Evolutionary conservation across 441 rosid genomes (phyloP).

Genomic region (Mallotus japonicus): DNA sequence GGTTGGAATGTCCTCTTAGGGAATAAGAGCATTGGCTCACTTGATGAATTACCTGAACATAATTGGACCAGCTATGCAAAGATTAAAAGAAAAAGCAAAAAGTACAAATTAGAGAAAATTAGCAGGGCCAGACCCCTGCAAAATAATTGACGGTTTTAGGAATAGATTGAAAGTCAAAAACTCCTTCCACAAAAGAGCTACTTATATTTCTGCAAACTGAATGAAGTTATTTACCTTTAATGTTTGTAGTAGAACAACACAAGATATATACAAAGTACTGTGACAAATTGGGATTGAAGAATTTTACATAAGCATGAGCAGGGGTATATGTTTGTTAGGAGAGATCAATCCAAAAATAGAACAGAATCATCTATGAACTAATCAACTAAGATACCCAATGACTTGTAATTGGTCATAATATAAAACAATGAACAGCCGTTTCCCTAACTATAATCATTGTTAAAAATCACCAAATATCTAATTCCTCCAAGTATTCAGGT

Average conservation of each 20-base stretch:
- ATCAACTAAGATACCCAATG: not conserved
- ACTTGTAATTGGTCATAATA: not conserved
- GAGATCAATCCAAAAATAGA: constrained; percentile 7
- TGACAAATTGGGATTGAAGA: not conserved
- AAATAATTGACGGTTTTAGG: not conserved
- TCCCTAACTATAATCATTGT: not conserved
- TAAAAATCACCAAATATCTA: not conserved
- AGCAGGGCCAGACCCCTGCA: not conserved
- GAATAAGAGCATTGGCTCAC: constrained; percentile 68
- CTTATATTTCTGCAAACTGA: not conserved
- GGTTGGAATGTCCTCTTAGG: constrained; percentile 92
- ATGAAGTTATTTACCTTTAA: not conserved
- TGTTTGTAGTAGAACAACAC: not conserved
- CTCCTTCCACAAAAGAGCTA: not conserved
- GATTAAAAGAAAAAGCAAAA: not conserved
- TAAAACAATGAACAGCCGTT: not conserved
- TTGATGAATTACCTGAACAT: constrained; percentile 54
- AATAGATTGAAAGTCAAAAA: not conserved
- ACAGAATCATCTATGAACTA: constrained; percentile 1
- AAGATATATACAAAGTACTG: not conserved
- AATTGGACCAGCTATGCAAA: constrained; percentile 10
- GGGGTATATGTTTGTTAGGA: not conserved
- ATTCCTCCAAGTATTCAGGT: not conserved
- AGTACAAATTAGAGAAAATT: not conserved
- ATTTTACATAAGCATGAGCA: not conserved